Base-by-base conservation (phyloP, 306 rosid species). In the Coriaria nepalensis region DNA sequence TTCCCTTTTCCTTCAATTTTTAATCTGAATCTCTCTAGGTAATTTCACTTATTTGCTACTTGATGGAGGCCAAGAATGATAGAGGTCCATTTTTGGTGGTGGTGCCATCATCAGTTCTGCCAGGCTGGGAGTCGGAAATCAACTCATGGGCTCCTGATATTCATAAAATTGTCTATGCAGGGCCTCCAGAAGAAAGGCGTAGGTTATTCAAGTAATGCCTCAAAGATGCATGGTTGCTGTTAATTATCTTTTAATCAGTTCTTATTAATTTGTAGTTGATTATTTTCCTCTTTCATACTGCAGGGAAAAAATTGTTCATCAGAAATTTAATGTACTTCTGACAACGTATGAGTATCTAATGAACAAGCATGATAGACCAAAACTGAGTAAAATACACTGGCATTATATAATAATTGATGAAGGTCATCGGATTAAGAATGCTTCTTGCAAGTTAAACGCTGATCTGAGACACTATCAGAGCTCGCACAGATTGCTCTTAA, bases 321-420 rank as follows among this genome's bases (percentile, higher is more conserved):
- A 56, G 74, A 92, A 92, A 70, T 92, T 92, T 52, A 92, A 92
- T 71, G 99, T 92, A 43, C 96, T 92, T 33, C 65, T 92, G 77
- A 92, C 99, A 12, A 92, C 99, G 2, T 92, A 92, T 39, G 99
- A 92, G 68, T 92, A 92, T 78, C 72, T 92, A 62, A 92, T 92
- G 99, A 92, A 92, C 82, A 92, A 92, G 77, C 96, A 92, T 66
- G 99, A 92, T 61, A 92, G 99, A 64, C 99, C 99, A 29, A 92
- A 86, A 69, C 69, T 92, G 53, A 73, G 99, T 77, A 92, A 92
- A 75, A 59, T 92, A 60, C 88, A 79, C 40, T 92, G 99, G 99
- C 99, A 79, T 63, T 92, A 92, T 63, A 71, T 92, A 47, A 92
- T 92, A 68, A 92, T 92, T 66, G 99, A 92, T 65, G 94, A 92